Percentiles rank a stretch among this genome's conserved stretches.
Conservation (phyloP, 2,329 filamentous ascomycete species). For the Gliomastix tumulicola region DNA sequence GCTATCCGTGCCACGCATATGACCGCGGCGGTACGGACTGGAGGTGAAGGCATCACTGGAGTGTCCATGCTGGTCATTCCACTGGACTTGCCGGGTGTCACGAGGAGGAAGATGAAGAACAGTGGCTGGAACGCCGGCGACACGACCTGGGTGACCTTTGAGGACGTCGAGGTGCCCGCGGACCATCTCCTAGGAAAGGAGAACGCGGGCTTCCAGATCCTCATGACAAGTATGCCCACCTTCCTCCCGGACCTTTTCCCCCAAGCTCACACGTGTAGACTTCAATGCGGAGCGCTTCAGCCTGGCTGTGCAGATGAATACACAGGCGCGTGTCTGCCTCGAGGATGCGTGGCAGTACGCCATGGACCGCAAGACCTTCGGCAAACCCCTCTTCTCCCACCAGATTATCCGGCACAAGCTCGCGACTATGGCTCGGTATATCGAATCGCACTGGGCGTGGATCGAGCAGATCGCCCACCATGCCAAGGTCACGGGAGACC, state of each 20-base stretch:
- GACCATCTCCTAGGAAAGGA: conserved; percentile 46
- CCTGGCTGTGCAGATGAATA: conserved; percentile 48
- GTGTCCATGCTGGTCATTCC: conserved; percentile 54
- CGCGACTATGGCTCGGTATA: conserved; percentile 48
- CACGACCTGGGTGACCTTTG: conserved; percentile 47
- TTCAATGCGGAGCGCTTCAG: conserved; percentile 54
- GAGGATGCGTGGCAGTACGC: conserved; percentile 46
- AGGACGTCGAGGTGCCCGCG: conserved; percentile 46
- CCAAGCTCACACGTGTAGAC: conserved; percentile 15
- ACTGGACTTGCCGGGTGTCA: conserved; percentile 39
- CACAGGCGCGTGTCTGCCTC: conserved; percentile 48
- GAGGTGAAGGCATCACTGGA: conserved; percentile 42
- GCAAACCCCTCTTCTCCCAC: conserved; percentile 47
- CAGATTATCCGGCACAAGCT: conserved; percentile 55
- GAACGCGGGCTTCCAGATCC: conserved; percentile 47
- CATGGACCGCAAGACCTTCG: conserved; percentile 47
- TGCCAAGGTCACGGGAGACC: conserved; percentile 14
- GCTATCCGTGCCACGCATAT: conserved; percentile 53
- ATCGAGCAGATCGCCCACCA: conserved; percentile 55
- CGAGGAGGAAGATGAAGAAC: conserved; percentile 48
- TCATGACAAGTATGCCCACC: conserved; percentile 38
- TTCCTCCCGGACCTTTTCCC: neutral
- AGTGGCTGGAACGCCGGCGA: conserved; percentile 61
- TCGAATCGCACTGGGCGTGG: conserved; percentile 57
- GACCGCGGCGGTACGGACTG: conserved; percentile 55